Conservation (phyloP, 139 green algal species). For the Micractinium sp. region DNA sequence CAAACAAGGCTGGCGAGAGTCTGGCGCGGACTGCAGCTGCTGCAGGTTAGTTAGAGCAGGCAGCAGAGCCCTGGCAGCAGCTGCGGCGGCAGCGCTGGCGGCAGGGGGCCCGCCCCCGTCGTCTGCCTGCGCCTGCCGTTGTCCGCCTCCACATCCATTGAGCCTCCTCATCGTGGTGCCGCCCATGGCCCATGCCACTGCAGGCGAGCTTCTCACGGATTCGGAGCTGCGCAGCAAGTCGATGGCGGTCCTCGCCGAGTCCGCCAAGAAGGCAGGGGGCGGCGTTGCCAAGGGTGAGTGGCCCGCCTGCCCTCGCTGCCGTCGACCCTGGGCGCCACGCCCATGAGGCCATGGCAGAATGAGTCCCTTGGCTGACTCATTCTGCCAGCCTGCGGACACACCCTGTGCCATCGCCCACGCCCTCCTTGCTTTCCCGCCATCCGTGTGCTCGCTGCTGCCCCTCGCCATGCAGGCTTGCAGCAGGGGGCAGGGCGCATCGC, state of each 20-base stretch:
- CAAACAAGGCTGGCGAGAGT: conserved; percentile 10
- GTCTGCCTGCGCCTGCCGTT: no score
- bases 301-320: not conserved
- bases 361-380: not conserved
- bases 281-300: conserved; percentile 10
- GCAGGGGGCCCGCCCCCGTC: no score
- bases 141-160: no score
- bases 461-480: conserved; percentile 36
- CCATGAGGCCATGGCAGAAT: not conserved
- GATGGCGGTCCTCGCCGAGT: not conserved
- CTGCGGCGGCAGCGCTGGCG: no score
- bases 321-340: not conserved
- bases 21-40: conserved; percentile 24
- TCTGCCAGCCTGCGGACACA: not conserved
- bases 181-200: no score
- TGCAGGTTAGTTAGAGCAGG: not conserved
- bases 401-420: not conserved
- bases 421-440: not conserved
- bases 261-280: not conserved
- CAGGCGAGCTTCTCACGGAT: not conserved
- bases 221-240: not conserved
- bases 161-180: no score
- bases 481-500: conserved; percentile 39
- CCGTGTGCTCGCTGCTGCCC: no score
- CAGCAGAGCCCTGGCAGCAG: no score